Conservation (phyloP, 129 eudicot species). For the Flaveria robusta region DNA sequence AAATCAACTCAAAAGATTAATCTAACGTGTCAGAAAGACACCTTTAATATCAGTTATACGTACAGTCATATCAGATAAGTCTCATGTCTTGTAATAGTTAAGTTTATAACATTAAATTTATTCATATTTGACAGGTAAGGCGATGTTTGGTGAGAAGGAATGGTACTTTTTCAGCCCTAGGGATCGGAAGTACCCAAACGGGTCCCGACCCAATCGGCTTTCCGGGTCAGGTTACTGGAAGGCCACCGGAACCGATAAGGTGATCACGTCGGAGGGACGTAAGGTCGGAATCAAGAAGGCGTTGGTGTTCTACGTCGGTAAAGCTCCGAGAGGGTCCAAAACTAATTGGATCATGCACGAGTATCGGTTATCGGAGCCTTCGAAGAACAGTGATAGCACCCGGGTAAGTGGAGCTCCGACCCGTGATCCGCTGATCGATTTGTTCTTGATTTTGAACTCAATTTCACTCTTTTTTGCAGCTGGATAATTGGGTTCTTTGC, state of each 20-base stretch:
- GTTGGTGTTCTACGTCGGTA: conserved; percentile 79
- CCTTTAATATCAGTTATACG: too few species aligned
- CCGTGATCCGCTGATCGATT: background rate
- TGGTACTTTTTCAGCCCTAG: conserved; percentile 96
- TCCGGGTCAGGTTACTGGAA: conserved; percentile 97
- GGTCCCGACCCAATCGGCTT: conserved; percentile 81
- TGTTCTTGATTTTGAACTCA: too few species aligned
- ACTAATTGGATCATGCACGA: conserved; percentile 99
- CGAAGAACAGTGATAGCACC: conserved; percentile 44
- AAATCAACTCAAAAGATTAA: too few species aligned
- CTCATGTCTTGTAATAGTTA: too few species aligned
- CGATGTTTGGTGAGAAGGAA: conserved; percentile 86
- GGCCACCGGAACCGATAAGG: conserved; percentile 93
- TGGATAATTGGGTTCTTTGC: conserved; percentile 97
- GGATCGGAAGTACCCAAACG: conserved; percentile 91
- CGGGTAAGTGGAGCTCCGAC: conserved; percentile 43
- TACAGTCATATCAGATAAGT: too few species aligned
- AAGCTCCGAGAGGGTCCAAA: conserved; percentile 88
- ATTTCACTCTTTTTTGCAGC: conserved; percentile 35
- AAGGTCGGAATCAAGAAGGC: conserved; percentile 90
- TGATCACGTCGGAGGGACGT: conserved; percentile 60
- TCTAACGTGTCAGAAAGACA: too few species aligned
- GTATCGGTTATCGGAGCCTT: conserved; percentile 69
- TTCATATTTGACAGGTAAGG: conserved; percentile 52
- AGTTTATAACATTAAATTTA: too few species aligned